Evolutionary conservation across 441 rosid genomes (phyloP).

Genomic region (Euphorbia schlechtendalii): DNA sequence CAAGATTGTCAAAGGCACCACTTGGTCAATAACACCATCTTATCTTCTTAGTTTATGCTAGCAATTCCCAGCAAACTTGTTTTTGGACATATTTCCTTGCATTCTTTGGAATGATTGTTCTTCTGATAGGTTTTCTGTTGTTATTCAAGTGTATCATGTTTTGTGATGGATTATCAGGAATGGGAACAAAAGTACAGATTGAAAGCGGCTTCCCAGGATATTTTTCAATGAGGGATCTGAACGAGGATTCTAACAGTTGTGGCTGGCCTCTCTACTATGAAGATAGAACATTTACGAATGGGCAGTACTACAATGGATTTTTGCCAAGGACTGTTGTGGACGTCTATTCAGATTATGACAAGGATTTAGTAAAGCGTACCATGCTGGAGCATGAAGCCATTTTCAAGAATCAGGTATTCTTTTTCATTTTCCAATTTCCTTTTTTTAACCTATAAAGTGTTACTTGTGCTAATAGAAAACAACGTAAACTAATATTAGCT

Average conservation of each 20-base stretch:
- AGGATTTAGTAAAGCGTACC: conserved; percentile 60
- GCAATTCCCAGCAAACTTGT: conserved; percentile 27
- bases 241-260: conserved; percentile 67
- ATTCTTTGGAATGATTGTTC: neutral
- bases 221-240: conserved; percentile 82
- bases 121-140: neutral
- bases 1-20: neutral
- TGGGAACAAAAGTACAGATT: conserved; percentile 57
- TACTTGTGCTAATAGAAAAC: conserved; percentile 3
- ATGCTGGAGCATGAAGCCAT: conserved; percentile 87
- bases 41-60: conserved; percentile 5
- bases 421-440: neutral
- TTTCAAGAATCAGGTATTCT: conserved; percentile 74
- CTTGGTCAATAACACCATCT: neutral
- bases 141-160: neutral
- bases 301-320: conserved; percentile 53
- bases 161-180: neutral
- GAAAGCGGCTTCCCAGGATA: conserved; percentile 60
- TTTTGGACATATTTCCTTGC: neutral
- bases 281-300: conserved; percentile 44
- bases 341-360: conserved; percentile 45
- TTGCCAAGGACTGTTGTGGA: conserved; percentile 42
- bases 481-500: conserved; percentile 8
- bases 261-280: conserved; percentile 62
- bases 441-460: too few species aligned